Conservation (phyloP, 257 asterid species). For the Vinca minor region DNA sequence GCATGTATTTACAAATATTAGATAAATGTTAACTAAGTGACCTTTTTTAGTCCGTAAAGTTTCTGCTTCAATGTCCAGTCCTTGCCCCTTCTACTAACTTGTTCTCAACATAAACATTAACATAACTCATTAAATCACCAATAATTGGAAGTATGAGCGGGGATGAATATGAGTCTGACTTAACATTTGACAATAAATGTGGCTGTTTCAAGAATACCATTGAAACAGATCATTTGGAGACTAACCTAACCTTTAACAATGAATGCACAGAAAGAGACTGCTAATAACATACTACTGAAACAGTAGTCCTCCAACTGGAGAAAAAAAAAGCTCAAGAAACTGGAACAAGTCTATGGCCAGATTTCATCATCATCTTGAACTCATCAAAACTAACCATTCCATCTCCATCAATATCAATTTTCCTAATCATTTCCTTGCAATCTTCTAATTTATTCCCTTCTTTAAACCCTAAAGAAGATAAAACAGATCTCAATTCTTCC, state of each 20-base stretch:
- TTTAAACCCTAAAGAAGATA: constrained; percentile 53
- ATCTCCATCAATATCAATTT: constrained; percentile 81
- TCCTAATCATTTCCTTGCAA: constrained; percentile 69
- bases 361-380: constrained; percentile 68
- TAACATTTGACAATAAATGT: no score
- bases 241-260: no score
- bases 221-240: no score
- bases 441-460: constrained; percentile 57
- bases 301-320: no score
- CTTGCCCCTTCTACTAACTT: neutral
- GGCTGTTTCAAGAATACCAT: no score
- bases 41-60: neutral
- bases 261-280: no score
- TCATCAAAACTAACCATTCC: constrained; percentile 77
- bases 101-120: no score
- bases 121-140: no score
- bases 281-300: no score
- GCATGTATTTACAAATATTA: neutral
- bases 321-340: constrained; percentile 32
- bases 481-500: constrained; percentile 58
- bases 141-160: no score
- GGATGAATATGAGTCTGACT: no score
- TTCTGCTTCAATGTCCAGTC: neutral
- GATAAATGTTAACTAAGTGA: neutral
- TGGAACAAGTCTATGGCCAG: constrained; percentile 38